phyloP scores from a whole-genome alignment of 352 stramenopile species.

The Phytophthora cajani region DNA sequence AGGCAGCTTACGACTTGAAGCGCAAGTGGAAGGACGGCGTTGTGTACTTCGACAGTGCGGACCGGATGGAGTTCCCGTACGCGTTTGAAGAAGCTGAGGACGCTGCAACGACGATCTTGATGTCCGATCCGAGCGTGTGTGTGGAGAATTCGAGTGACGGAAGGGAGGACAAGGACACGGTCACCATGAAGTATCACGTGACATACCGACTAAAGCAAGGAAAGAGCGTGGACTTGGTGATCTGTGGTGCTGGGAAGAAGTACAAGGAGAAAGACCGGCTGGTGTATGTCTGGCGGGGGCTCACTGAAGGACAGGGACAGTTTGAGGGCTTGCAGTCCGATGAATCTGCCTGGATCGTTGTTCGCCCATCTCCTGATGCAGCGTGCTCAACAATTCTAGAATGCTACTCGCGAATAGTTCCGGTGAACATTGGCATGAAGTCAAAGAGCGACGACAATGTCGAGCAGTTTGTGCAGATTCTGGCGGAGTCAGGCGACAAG shows the following conservation, averaged over 20 bases:
- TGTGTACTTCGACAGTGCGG: constrained; percentile 25
- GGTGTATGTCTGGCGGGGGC: constrained; percentile 51
- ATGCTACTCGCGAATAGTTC: constrained; percentile 37
- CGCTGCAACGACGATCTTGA: constrained; percentile 16
- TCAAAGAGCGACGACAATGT: constrained; percentile 9
- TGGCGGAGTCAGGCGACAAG: constrained; percentile 22
- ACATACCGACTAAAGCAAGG: constrained; percentile 17
- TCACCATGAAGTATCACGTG: constrained; percentile 31
- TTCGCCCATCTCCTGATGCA: constrained; percentile 10
- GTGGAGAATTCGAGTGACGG: background rate
- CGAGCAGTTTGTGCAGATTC: constrained; percentile 30
- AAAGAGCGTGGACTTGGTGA: constrained; percentile 2
- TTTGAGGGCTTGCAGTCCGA: constrained; percentile 46
- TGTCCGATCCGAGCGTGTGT: constrained; percentile 1
- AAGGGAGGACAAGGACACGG: constrained; percentile 19
- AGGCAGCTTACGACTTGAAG: constrained; percentile 6
- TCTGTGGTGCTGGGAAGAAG: constrained; percentile 30
- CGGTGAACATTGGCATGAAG: constrained; percentile 11
- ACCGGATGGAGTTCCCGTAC: constrained; percentile 20
- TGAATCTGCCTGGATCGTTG: constrained; percentile 52
- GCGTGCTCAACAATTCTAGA: constrained; percentile 24
- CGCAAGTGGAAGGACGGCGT: constrained; percentile 16
- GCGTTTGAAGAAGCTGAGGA: constrained; percentile 12
- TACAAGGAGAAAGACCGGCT: constrained; percentile 46
- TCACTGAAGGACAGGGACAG: constrained; percentile 38